phyloP scores from a whole-genome alignment of 805 yeast species.

The Scheffersomyces ergatensis region DNA sequence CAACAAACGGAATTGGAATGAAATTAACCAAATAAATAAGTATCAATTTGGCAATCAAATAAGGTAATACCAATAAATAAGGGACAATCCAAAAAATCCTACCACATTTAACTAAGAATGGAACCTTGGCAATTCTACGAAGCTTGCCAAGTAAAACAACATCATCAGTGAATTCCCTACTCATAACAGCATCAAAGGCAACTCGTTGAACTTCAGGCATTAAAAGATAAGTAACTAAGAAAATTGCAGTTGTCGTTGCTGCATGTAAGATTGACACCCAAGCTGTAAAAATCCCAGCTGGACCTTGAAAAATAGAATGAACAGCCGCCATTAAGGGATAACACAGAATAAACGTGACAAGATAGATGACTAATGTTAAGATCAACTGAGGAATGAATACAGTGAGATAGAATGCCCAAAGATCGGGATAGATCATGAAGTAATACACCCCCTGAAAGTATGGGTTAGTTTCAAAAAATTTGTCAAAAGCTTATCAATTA shows the following conservation, averaged over 20 bases:
- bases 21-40: constrained; percentile 38
- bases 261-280: constrained; percentile 44
- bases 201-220: constrained; percentile 47
- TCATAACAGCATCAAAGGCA: constrained; percentile 48
- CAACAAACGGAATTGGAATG: constrained; percentile 61
- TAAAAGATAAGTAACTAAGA: constrained; percentile 40
- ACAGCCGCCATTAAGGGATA: constrained; percentile 46
- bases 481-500: too few relatives aligned
- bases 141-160: constrained; percentile 40
- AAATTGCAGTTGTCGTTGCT: constrained; percentile 38
- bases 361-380: constrained; percentile 34
- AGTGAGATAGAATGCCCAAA: constrained; percentile 47
- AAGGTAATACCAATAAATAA: constrained; percentile 33
- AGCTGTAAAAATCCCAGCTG: constrained; percentile 47
- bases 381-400: constrained; percentile 45
- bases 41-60: constrained; percentile 35
- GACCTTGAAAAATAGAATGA: constrained; percentile 45
- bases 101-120: constrained; percentile 27
- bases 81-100: constrained; percentile 33
- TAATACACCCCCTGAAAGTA: constrained; percentile 37
- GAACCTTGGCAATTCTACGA: constrained; percentile 25
- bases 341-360: constrained; percentile 32
- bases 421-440: constrained; percentile 35
- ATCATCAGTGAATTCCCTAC: constrained; percentile 44
- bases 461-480: neutral